A percentile compares a stretch with the other conserved stretches of the same genome.
These are phyloP conservation scores for Podaxis sp. DNA, from an alignment of 768 basidiomycete species.

Conservation along the genomic window DNA sequence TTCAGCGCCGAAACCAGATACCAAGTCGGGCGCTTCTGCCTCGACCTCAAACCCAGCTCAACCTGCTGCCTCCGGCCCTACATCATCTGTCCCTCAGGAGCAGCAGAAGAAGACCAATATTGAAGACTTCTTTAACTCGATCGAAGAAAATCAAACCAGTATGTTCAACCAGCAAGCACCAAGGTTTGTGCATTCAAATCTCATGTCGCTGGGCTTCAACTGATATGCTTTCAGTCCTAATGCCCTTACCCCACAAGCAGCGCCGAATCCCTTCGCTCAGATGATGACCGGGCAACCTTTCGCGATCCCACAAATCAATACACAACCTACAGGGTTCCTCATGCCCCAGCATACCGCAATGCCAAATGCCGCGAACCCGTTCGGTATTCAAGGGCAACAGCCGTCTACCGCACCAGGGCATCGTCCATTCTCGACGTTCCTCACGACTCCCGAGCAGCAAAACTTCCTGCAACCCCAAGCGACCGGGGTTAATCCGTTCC, in stretches of 20 bases:
- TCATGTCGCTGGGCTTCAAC: neutral
- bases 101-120: slow-evolving; percentile 50
- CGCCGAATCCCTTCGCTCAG: slow-evolving; percentile 77
- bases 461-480: slow-evolving; percentile 55
- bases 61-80: slow-evolving; percentile 21
- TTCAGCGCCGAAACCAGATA: neutral
- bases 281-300: slow-evolving; percentile 53
- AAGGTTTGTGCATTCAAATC: slow-evolving; percentile 39
- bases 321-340: slow-evolving; percentile 62
- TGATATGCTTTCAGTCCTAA: slow-evolving; percentile 39
- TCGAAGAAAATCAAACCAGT: slow-evolving; percentile 79
- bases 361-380: slow-evolving; percentile 46
- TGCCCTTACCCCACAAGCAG: slow-evolving; percentile 56
- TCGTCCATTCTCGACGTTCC: slow-evolving; percentile 53
- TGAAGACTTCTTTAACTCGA: slow-evolving; percentile 86
- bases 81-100: slow-evolving; percentile 19
- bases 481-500: slow-evolving; percentile 80
- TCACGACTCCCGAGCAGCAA: slow-evolving; percentile 45
- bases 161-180: slow-evolving; percentile 66
- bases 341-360: slow-evolving; percentile 47
- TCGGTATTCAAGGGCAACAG: slow-evolving; percentile 40
- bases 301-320: slow-evolving; percentile 38
- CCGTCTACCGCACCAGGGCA: slow-evolving; percentile 32
- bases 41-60: slow-evolving; percentile 1
- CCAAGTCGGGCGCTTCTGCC: neutral